These are phyloP conservation scores for Porcisia hertigi DNA, from an alignment of 208 protist species.

Conservation along the genomic window DNA sequence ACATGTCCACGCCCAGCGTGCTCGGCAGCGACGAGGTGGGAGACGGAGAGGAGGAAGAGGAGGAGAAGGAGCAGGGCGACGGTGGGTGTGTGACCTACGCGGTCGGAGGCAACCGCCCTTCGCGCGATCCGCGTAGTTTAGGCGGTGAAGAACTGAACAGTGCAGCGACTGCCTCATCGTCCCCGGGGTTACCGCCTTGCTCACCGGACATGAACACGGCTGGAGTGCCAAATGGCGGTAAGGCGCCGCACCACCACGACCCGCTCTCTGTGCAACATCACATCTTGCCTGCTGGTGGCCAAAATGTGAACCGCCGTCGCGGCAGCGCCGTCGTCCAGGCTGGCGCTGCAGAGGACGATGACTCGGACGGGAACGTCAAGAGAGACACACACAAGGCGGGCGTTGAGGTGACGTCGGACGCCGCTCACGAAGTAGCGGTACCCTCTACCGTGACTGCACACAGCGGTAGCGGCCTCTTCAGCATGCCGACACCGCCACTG, in stretches of 20 bases:
- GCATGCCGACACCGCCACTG: slow-evolving; percentile 5
- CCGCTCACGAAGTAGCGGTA: slow-evolving; percentile 6
- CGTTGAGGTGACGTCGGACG: background rate
- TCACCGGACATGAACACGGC: background rate
- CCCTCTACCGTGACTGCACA: background rate
- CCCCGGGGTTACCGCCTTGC: background rate
- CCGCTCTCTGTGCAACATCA: background rate
- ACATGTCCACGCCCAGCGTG: slow-evolving; percentile 65
- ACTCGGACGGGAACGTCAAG: background rate
- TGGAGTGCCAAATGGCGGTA: slow-evolving; percentile 3
- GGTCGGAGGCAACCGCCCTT: background rate
- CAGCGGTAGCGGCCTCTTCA: background rate
- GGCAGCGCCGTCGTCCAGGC: slow-evolving; percentile 16
- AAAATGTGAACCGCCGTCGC: slow-evolving; percentile 10
- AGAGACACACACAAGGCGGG: background rate
- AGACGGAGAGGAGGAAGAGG: slow-evolving; percentile 28
- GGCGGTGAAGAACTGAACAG: slow-evolving; percentile 21
- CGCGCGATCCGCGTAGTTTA: slow-evolving; percentile 16
- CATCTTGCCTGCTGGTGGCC: background rate
- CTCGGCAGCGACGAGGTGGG: slow-evolving; percentile 51
- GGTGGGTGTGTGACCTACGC: background rate
- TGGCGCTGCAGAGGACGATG: slow-evolving; percentile 7
- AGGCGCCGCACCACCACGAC: background rate
- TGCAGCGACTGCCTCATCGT: background rate
- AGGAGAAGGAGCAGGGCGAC: slow-evolving; percentile 8